Evolutionary conservation across 129 eudicot species (phyloP), one percentile per base, ranked within the genome.

Genomic region (Helianthus tuberosus): DNA sequence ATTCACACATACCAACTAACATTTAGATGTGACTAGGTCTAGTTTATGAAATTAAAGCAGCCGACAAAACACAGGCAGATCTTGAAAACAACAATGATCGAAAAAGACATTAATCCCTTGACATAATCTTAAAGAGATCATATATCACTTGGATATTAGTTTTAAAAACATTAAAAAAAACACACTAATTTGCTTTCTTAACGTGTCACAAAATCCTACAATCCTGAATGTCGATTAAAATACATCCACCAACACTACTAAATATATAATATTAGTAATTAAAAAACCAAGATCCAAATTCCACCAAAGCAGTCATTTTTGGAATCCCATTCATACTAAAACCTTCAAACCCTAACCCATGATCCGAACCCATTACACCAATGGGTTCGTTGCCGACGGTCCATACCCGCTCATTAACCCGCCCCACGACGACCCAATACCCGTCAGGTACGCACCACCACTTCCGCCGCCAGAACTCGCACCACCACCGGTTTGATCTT

Each of bases 371-470:
- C 51, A 50, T 71, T 84, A 90, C 64, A 88, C 91, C 68, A 88
- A 64, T 15, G 94, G 87, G 81, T 91, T 83, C 11, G 91, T 75
- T 6, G 94, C 72, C 1, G 94, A 85, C 6, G 97, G 62, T 71
- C 91, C 97, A 64, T 88, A 91, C 8, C 94, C 97, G 64, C 80
- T 91, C 81, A 91, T 86, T 80, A 91, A 53, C 8, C 94, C 89
- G 13, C 88, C 81, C 97, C 97, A 91, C 4, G 91, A 81, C 1
- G 94, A 84, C 49, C 91, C 96, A 14, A 87, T 77, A 60, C 96
- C 93, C 13, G 83, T 80, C 2, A 82, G 14, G 77, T 82, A 86
- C 23, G 85, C 89, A 55, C 85, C 86, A 6, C 69, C 47, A 41
- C 59, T 66, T 27, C 57, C 66, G 7, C 66, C 77, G 27, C 66